Evolutionary conservation across 2,329 filamentous ascomycete genomes (phyloP).

Genomic region (Alternaria alternata): DNA sequence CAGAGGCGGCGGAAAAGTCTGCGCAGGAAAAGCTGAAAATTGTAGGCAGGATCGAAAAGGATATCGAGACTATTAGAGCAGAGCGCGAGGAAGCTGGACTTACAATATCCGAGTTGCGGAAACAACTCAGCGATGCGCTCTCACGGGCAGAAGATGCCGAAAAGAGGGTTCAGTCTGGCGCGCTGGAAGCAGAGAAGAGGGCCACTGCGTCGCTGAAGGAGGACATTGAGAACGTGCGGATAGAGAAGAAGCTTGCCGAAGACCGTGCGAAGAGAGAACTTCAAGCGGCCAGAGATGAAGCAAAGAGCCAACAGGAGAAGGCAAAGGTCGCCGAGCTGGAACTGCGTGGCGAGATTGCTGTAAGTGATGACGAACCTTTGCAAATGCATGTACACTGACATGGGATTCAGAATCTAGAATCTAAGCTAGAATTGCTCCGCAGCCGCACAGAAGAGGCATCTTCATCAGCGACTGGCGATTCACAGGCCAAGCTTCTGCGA

Average conservation of each 20-base stretch:
- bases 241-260: conserved; percentile 78
- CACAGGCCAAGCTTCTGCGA: conserved; percentile 86
- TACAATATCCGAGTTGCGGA: conserved; percentile 72
- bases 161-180: conserved; percentile 70
- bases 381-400: conserved; percentile 30
- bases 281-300: conserved; percentile 75
- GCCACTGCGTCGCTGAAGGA: conserved; percentile 65
- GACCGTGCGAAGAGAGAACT: conserved; percentile 75
- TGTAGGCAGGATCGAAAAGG: conserved; percentile 62
- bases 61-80: conserved; percentile 67
- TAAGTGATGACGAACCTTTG: conserved; percentile 29
- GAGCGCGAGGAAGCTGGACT: conserved; percentile 71
- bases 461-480: conserved; percentile 80
- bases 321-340: conserved; percentile 75
- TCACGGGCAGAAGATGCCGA: conserved; percentile 73
- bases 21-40: conserved; percentile 64
- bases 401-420: conserved; percentile 72
- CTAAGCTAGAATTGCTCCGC: conserved; percentile 87
- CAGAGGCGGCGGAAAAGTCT: conserved; percentile 66
- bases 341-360: conserved; percentile 76
- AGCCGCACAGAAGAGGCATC: conserved; percentile 87
- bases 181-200: conserved; percentile 71
- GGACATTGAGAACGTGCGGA: conserved; percentile 69
- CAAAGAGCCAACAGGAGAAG: conserved; percentile 75
- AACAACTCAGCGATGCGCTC: conserved; percentile 72